Evolutionary conservation across 306 rosid genomes (phyloP).

Genomic region (Cucurbita ficifolia): DNA sequence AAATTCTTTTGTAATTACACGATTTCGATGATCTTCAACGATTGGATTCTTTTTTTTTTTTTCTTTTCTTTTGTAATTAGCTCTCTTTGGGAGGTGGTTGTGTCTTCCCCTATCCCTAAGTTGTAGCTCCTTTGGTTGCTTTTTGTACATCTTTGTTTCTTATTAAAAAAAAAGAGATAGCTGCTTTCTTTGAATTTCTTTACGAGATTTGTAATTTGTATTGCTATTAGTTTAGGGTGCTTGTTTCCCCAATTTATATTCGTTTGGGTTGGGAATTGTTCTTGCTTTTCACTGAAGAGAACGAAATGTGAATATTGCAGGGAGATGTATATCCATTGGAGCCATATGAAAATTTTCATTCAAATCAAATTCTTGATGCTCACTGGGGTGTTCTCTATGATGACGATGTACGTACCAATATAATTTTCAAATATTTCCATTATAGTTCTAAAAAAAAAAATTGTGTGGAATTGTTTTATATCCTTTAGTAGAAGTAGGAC

Average conservation of each 20-base stretch:
- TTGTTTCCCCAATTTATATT: not conserved
- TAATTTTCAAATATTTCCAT: not conserved
- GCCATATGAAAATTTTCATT: conserved; percentile 21
- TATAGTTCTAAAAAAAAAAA: not conserved
- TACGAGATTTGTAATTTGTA: no score
- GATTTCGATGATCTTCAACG: no score
- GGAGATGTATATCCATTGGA: conserved; percentile 55
- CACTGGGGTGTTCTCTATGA: conserved; percentile 50
- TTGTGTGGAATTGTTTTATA: not conserved
- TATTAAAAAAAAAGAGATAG: no score
- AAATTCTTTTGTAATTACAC: no score
- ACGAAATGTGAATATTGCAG: conserved; percentile 11
- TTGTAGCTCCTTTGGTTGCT: no score
- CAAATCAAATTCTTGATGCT: conserved; percentile 39
- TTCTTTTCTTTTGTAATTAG: no score
- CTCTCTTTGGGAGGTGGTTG: no score
- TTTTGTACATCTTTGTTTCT: no score
- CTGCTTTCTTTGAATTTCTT: no score
- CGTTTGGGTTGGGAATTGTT: not conserved
- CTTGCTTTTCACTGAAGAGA: not conserved
- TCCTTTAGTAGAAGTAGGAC: no score
- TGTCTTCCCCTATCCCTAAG: no score
- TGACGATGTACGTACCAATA: conserved; percentile 41
- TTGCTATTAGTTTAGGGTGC: not conserved
- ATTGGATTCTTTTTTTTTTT: no score